phyloP scores from a whole-genome alignment of 202 grass and related monocot species.

The Miscanthus sacchariflorus region DNA sequence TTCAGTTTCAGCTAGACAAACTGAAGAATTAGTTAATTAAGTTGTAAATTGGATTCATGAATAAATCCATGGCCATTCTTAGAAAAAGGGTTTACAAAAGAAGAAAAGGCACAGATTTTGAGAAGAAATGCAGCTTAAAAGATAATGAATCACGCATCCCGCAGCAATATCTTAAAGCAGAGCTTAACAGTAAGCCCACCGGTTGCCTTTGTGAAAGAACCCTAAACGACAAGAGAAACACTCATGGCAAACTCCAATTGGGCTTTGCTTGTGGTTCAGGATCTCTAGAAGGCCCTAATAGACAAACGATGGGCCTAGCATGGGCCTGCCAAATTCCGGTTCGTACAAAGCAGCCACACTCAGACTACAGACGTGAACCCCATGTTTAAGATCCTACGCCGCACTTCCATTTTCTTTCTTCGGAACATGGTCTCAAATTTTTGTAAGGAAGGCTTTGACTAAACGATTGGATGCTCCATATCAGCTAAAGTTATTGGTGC shows the following conservation, averaged over 20 bases:
- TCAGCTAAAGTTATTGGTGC: conserved; percentile 40
- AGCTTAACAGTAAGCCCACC: background rate
- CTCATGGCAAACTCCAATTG: background rate
- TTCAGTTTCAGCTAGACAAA: background rate
- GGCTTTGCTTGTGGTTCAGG: background rate
- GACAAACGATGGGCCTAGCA: background rate
- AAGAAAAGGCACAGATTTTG: background rate
- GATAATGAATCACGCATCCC: background rate
- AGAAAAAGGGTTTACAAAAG: background rate
- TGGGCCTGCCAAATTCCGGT: background rate
- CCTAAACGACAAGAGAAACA: background rate
- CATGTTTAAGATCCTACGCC: background rate
- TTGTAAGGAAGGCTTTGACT: conserved; percentile 25
- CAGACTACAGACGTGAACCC: conserved; percentile 2
- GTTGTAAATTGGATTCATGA: background rate
- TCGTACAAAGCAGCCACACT: background rate
- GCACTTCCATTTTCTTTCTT: background rate
- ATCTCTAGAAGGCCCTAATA: background rate
- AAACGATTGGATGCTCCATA: background rate
- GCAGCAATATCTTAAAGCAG: background rate
- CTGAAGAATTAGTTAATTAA: background rate
- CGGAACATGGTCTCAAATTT: background rate
- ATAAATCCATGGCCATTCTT: background rate
- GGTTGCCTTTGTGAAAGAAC: background rate
- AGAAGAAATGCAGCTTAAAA: background rate